phyloP scores from a whole-genome alignment of 2,329 filamentous ascomycete genomes.

The Alternaria sp. region DNA sequence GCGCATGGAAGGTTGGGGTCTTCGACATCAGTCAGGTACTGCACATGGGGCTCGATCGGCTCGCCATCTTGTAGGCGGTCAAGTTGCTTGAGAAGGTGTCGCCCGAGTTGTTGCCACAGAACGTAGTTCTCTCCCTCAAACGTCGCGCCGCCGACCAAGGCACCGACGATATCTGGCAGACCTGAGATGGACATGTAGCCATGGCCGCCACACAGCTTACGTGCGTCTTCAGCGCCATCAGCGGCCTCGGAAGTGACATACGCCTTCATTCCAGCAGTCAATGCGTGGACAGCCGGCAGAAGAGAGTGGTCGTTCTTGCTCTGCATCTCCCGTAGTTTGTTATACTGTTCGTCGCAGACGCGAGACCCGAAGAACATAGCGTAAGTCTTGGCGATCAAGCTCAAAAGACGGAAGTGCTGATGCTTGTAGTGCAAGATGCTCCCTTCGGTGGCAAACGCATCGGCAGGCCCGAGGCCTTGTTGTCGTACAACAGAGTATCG shows the following conservation, averaged over 20 bases:
- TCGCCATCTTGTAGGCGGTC: conserved; percentile 9
- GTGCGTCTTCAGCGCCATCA: conserved; percentile 49
- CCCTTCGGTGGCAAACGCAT: background rate
- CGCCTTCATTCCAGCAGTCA: conserved; percentile 49
- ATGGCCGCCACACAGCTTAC: conserved; percentile 49
- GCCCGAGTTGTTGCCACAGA: conserved; percentile 49
- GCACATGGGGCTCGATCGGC: background rate
- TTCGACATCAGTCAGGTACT: conserved; percentile 3
- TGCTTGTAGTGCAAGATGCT: conserved; percentile 21
- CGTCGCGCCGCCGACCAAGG: conserved; percentile 34
- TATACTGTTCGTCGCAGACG: conserved; percentile 3
- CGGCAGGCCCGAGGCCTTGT: conserved; percentile 38
- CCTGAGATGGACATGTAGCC: conserved; percentile 47
- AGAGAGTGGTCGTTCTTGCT: conserved; percentile 2
- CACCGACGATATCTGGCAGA: conserved; percentile 38
- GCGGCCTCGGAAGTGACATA: conserved; percentile 57
- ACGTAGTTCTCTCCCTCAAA: conserved; percentile 53
- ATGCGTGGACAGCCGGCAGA: conserved; percentile 41
- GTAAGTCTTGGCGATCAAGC: conserved; percentile 19
- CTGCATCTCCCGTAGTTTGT: conserved; percentile 6
- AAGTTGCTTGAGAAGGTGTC: conserved; percentile 36
- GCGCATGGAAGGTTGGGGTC: background rate
- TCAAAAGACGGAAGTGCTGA: conserved; percentile 25
- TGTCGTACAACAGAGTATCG: conserved; percentile 56
- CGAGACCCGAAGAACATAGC: conserved; percentile 24